Evolutionary conservation across 129 eudicot genomes (phyloP).

Genomic region (Flaveria sonorensis): DNA sequence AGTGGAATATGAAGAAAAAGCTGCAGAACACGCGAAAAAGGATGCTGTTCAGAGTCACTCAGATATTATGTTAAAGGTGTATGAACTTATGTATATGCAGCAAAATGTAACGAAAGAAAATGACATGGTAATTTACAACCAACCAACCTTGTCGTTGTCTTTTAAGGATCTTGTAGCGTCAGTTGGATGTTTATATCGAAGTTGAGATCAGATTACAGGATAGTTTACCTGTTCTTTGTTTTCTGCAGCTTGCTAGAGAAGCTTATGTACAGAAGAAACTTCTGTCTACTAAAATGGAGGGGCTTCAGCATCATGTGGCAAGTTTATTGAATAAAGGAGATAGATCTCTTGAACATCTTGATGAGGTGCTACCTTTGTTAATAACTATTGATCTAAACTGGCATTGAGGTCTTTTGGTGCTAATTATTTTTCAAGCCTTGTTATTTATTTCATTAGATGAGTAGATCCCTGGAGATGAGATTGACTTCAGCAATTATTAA

Average conservation of each 20-base stretch:
- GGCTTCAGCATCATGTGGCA: neutral
- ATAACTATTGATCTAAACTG: neutral
- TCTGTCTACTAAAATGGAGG: neutral
- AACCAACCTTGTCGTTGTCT: neutral
- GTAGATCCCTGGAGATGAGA: slow-evolving; percentile 48
- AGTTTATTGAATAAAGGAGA: slow-evolving; percentile 13
- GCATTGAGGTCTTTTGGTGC: neutral
- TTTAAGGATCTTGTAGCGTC: neutral
- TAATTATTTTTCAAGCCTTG: neutral
- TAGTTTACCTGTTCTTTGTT: neutral
- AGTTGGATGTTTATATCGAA: neutral
- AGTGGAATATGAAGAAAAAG: slow-evolving; percentile 4
- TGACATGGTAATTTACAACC: neutral
- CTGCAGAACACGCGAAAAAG: neutral
- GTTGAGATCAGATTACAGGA: neutral
- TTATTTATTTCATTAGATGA: neutral
- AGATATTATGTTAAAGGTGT: neutral
- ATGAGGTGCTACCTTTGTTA: neutral
- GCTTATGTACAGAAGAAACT: slow-evolving; percentile 8
- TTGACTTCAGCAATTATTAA: slow-evolving; percentile 28
- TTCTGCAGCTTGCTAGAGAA: slow-evolving; percentile 4
- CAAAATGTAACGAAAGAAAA: neutral
- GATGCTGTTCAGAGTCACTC: neutral
- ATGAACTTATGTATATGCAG: neutral
- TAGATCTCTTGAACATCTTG: slow-evolving; percentile 2